These are phyloP conservation scores for Ascochyta lentis DNA, from an alignment of 2,329 filamentous ascomycete genomes.

Conservation along the genomic window DNA sequence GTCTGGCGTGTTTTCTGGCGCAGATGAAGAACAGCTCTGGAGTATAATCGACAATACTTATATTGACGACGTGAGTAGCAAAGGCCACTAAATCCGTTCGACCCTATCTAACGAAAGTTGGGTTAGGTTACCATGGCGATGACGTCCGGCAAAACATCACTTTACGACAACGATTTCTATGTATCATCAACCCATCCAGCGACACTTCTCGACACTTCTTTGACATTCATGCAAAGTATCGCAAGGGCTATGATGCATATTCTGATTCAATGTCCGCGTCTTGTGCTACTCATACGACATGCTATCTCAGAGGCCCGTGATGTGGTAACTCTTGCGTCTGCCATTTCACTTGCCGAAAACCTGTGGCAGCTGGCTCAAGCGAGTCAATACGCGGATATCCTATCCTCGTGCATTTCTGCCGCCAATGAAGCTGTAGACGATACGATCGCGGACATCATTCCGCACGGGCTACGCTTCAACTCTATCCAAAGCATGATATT, in stretches of 20 bases:
- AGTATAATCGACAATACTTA: constrained; percentile 11
- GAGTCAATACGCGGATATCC: neutral
- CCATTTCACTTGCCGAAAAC: neutral
- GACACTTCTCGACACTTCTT: neutral
- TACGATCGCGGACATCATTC: neutral
- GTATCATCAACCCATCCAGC: constrained; percentile 6
- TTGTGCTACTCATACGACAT: neutral
- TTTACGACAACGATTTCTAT: constrained; percentile 8
- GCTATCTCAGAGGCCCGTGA: neutral
- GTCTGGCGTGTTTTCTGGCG: neutral
- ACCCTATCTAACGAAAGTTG: neutral
- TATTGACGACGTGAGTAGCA: constrained; percentile 6
- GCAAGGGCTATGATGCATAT: constrained; percentile 9
- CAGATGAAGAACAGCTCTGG: constrained; percentile 5
- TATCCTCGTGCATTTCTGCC: neutral
- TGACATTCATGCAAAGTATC: neutral
- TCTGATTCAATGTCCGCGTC: constrained; percentile 5
- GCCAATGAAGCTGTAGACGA: neutral
- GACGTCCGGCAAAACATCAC: neutral
- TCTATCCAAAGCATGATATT: neutral
- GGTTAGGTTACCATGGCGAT: constrained; percentile 5
- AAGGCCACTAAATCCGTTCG: neutral
- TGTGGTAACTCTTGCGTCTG: neutral
- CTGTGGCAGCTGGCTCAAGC: neutral
- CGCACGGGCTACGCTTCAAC: neutral